A percentile compares a stretch with the other conserved stretches of the same genome.
Conservation (phyloP, 73 alveolate genomes). For the Paramecium bursaria region DNA sequence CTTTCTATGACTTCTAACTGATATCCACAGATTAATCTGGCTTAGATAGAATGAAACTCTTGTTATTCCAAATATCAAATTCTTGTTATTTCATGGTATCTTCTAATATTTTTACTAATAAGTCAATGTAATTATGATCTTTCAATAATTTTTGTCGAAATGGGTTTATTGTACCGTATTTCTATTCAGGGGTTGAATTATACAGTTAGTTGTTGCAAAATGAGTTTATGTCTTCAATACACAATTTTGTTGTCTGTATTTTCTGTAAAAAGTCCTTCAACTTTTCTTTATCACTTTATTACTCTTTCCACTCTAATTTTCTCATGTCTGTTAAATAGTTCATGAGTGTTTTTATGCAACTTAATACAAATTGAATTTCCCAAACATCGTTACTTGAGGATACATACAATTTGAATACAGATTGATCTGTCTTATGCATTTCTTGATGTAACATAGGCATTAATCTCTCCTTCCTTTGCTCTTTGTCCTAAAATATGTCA, state of each 20-base stretch:
- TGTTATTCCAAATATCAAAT: slow-evolving; percentile 26
- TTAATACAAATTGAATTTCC: slow-evolving; percentile 63
- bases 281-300: slow-evolving; percentile 28
- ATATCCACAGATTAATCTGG: not conserved
- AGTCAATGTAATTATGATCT: slow-evolving; percentile 63
- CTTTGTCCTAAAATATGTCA: not conserved
- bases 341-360: slow-evolving; percentile 55
- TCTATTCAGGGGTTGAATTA: slow-evolving; percentile 68
- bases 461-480: not conserved
- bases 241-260: slow-evolving; percentile 34
- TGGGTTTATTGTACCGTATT: slow-evolving; percentile 63
- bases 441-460: slow-evolving; percentile 1
- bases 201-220: slow-evolving; percentile 64
- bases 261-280: slow-evolving; percentile 14
- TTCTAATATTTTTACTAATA: slow-evolving; percentile 39
- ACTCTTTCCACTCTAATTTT: slow-evolving; percentile 23
- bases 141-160: slow-evolving; percentile 60
- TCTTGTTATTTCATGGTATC: slow-evolving; percentile 40
- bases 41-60: slow-evolving; percentile 13
- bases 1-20: slow-evolving; percentile 19
- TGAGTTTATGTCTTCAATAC: slow-evolving; percentile 54
- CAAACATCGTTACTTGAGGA: slow-evolving; percentile 66
- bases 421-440: slow-evolving; percentile 56
- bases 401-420: slow-evolving; percentile 62
- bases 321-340: slow-evolving; percentile 43